Evolutionary conservation across 2,329 filamentous ascomycete genomes (phyloP).

Genomic region (Alternaria brassicicola): DNA sequence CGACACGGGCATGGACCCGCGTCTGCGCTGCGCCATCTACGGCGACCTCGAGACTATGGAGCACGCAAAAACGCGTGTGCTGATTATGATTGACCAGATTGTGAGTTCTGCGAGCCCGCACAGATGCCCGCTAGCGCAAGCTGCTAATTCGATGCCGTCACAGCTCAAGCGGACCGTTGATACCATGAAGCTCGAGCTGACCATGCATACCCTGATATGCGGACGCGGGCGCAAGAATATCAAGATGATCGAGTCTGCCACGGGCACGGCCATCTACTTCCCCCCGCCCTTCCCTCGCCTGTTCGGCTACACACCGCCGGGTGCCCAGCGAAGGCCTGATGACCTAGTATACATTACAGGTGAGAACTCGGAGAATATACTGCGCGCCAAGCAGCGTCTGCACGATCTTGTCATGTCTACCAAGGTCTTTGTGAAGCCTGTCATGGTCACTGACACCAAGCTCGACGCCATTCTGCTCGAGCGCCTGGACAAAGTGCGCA

Average conservation of each 20-base stretch:
- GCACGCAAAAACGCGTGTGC: constrained; percentile 92
- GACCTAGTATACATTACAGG: constrained; percentile 96
- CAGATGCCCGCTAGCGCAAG: constrained; percentile 30
- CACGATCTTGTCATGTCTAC: constrained; percentile 82
- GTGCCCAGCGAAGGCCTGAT: constrained; percentile 79
- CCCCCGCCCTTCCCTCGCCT: constrained; percentile 91
- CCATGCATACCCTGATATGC: constrained; percentile 89
- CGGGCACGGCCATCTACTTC: constrained; percentile 97
- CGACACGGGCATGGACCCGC: constrained; percentile 81
- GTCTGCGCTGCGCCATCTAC: constrained; percentile 91
- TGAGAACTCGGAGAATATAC: constrained; percentile 81
- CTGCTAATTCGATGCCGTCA: constrained; percentile 43
- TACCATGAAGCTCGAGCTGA: constrained; percentile 79
- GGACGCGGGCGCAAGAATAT: constrained; percentile 96
- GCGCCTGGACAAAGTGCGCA: constrained; percentile 93
- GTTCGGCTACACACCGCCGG: constrained; percentile 85
- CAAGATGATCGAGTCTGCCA: constrained; percentile 94
- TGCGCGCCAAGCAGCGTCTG: constrained; percentile 87
- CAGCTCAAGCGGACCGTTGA: constrained; percentile 78
- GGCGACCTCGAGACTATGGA: constrained; percentile 94
- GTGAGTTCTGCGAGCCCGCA: constrained; percentile 59
- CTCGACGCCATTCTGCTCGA: constrained; percentile 92
- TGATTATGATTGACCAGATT: constrained; percentile 97
- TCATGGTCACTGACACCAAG: constrained; percentile 86
- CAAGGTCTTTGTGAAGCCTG: constrained; percentile 83